Conservation (phyloP, 495 filamentous ascomycete species). For the Xylaria nigripes region DNA sequence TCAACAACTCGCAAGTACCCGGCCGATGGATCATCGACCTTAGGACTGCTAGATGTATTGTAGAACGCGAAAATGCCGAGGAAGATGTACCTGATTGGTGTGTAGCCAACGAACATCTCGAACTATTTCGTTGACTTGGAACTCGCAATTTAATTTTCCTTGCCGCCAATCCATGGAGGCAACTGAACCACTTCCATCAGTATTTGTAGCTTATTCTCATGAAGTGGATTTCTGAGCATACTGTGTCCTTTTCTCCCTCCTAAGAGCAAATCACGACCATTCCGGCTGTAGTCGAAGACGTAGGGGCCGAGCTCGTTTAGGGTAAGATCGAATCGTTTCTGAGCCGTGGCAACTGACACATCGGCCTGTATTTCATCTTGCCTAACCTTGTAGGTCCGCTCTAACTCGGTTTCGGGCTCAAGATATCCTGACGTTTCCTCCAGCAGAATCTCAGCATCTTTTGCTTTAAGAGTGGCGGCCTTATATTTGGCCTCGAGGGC, state of each 20-base stretch:
- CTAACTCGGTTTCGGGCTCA: slow-evolving; percentile 80
- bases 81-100: slow-evolving; percentile 58
- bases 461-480: slow-evolving; percentile 67
- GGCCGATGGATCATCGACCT: not conserved
- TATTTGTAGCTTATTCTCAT: not conserved
- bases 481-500: slow-evolving; percentile 74
- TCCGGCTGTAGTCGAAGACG: slow-evolving; percentile 74
- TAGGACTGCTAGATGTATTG: not conserved
- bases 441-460: slow-evolving; percentile 90
- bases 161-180: slow-evolving; percentile 95
- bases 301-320: slow-evolving; percentile 81
- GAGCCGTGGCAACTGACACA: slow-evolving; percentile 72
- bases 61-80: not conserved
- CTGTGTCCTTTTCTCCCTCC: slow-evolving; percentile 84
- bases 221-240: not conserved
- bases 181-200: slow-evolving; percentile 30
- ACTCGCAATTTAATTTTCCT: slow-evolving; percentile 80
- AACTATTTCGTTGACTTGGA: slow-evolving; percentile 84
- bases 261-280: slow-evolving; percentile 75
- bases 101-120: slow-evolving; percentile 88
- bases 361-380: slow-evolving; percentile 76
- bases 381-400: slow-evolving; percentile 82
- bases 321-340: slow-evolving; percentile 87
- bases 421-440: slow-evolving; percentile 83
- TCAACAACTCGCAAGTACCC: not conserved